These are phyloP conservation scores for Vinca minor DNA, from an alignment of 257 asterid genomes.

Conservation along the genomic window DNA sequence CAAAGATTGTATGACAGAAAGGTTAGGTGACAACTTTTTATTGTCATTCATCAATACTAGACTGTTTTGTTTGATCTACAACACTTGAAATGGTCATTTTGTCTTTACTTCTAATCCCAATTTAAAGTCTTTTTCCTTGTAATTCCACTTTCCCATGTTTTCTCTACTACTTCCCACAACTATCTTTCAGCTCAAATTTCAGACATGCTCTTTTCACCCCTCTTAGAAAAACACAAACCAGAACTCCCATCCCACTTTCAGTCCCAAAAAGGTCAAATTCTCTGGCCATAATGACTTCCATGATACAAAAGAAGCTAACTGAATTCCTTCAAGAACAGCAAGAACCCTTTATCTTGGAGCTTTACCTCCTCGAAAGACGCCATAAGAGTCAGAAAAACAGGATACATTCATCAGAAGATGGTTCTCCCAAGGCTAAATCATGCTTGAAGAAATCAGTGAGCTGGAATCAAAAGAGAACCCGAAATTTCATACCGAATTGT, in stretches of 20 bases:
- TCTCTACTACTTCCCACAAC: conserved; percentile 7
- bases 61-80: background rate
- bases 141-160: conserved; percentile 18
- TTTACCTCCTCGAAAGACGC: conserved; percentile 47
- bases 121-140: conserved; percentile 29
- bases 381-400: conserved; percentile 9
- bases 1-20: conserved; percentile 25
- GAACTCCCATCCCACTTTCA: conserved; percentile 12
- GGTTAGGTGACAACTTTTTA: conserved; percentile 9
- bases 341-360: conserved; percentile 60
- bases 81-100: conserved; percentile 11
- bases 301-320: conserved; percentile 23
- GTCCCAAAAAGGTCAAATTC: background rate
- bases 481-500: conserved; percentile 31
- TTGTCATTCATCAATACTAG: background rate
- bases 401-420: background rate
- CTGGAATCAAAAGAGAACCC: conserved; percentile 26
- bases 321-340: conserved; percentile 67
- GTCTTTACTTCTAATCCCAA: conserved; percentile 19
- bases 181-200: conserved; percentile 18
- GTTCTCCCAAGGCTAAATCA: conserved; percentile 8
- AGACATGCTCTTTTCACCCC: conserved; percentile 9
- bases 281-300: conserved; percentile 1
- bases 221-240: conserved; percentile 21
- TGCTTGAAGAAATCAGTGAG: conserved; percentile 24